Percentiles rank a stretch among this genome's conserved stretches.
These are phyloP conservation scores for Pelagophyceae sp. DNA, from an alignment of 352 stramenopile species.

Conservation along the genomic window DNA sequence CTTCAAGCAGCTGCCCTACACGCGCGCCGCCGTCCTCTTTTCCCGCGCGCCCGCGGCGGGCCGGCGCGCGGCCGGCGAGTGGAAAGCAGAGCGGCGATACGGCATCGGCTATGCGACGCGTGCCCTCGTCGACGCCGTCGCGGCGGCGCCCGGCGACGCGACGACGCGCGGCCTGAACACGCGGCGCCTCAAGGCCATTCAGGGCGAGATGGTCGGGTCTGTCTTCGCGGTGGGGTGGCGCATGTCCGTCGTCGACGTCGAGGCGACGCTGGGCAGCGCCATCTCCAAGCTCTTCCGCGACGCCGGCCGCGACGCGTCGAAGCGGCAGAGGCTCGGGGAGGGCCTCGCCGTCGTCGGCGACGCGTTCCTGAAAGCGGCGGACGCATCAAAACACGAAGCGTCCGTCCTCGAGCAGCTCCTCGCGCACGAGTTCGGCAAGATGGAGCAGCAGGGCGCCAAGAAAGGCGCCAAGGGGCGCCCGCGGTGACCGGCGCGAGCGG, in stretches of 20 bases:
- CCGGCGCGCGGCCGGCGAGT: not conserved
- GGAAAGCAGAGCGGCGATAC: not conserved
- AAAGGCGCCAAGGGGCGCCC: no score
- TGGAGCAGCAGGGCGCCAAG: no score
- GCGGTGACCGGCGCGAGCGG: no score
- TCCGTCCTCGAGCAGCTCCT: no score
- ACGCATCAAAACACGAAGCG: no score
- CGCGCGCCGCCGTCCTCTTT: not conserved
- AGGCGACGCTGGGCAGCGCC: constrained; percentile 30
- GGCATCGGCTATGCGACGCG: not conserved
- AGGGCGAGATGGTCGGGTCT: not conserved
- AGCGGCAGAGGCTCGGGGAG: no score
- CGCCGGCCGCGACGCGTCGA: no score
- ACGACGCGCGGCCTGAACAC: not conserved
- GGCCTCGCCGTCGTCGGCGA: no score
- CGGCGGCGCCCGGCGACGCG: not conserved
- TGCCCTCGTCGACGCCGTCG: not conserved
- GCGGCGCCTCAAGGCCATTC: not conserved
- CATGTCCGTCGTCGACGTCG: constrained; percentile 32
- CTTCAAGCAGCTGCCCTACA: not conserved
- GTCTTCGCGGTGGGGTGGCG: constrained; percentile 34
- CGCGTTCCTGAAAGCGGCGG: no score
- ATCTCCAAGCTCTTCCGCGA: constrained; percentile 33
- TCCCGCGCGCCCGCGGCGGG: not conserved
- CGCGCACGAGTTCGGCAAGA: no score